phyloP scores from a whole-genome alignment of 495 filamentous ascomycete species.

The Penicillium silybi region DNA sequence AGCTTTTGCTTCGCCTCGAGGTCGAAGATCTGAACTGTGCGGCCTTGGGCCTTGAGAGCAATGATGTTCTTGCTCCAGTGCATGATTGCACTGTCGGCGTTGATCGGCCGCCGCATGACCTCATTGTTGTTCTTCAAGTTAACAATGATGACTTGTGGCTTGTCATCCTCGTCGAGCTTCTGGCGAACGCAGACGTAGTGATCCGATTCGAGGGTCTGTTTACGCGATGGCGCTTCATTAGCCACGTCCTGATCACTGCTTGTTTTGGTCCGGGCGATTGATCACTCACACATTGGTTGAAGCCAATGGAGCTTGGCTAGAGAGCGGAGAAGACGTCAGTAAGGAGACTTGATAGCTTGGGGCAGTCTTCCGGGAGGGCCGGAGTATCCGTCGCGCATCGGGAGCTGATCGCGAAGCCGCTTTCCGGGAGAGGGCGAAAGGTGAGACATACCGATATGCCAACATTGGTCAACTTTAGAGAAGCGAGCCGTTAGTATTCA shows the following conservation, averaged over 20 bases:
- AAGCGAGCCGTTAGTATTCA: conserved; percentile 21
- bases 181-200: conserved; percentile 93
- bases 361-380: conserved; percentile 12
- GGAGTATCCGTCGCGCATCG: conserved; percentile 16
- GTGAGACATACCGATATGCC: conserved; percentile 71
- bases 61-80: conserved; percentile 96
- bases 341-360: conserved; percentile 13
- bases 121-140: conserved; percentile 94
- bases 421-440: conserved; percentile 8
- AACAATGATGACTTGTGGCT: conserved; percentile 93
- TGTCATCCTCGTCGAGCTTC: conserved; percentile 72
- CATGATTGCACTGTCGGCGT: conserved; percentile 99
- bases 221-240: conserved; percentile 9
- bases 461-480: conserved; percentile 62
- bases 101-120: conserved; percentile 90
- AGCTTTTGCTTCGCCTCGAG: conserved; percentile 84
- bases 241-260: conserved; percentile 1
- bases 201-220: conserved; percentile 94
- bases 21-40: conserved; percentile 98
- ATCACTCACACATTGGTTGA: conserved; percentile 87
- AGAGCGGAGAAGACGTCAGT: conserved; percentile 34
- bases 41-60: conserved; percentile 84
- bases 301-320: conserved; percentile 81
- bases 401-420: conserved; percentile 17
- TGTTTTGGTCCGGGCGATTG: conserved; percentile 1